These are phyloP conservation scores for Candida sanyaensis DNA, from an alignment of 1,139 yeast species.

Conservation along the genomic window DNA sequence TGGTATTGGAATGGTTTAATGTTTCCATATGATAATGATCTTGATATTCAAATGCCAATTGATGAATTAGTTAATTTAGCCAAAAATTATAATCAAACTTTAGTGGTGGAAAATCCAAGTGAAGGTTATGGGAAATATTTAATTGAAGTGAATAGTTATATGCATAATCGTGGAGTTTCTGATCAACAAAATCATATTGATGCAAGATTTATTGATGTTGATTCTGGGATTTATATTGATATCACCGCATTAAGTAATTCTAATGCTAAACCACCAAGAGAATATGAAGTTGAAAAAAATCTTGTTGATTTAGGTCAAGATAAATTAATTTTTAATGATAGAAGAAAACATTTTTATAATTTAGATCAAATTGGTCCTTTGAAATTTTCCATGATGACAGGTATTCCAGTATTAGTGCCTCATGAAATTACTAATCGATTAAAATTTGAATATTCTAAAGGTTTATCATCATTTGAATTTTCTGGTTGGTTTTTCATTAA, in stretches of 20 bases:
- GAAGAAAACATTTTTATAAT: slow-evolving; percentile 28
- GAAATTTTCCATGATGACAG: slow-evolving; percentile 31
- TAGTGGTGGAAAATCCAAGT: slow-evolving; percentile 33
- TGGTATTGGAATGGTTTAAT: slow-evolving; percentile 43
- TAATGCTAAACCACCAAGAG: slow-evolving; percentile 25
- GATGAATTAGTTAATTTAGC: slow-evolving; percentile 31
- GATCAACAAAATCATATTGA: slow-evolving; percentile 37
- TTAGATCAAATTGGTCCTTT: slow-evolving; percentile 37
- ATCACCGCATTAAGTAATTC: slow-evolving; percentile 38
- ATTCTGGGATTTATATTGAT: slow-evolving; percentile 42
- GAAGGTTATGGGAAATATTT: slow-evolving; percentile 38
- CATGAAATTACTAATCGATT: slow-evolving; percentile 25
- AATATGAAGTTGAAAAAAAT: slow-evolving; percentile 13
- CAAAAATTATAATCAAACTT: slow-evolving; percentile 37
- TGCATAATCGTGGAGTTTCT: slow-evolving; percentile 33
- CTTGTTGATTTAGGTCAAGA: slow-evolving; percentile 13
- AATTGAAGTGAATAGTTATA: slow-evolving; percentile 34
- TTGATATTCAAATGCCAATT: slow-evolving; percentile 40
- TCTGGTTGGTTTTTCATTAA: slow-evolving; percentile 24
- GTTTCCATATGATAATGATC: slow-evolving; percentile 42
- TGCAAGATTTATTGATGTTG: slow-evolving; percentile 42
- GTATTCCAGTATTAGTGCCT: slow-evolving; percentile 35
- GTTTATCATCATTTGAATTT: slow-evolving; percentile 21
- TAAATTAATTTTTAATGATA: slow-evolving; percentile 2
- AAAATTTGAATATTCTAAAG: slow-evolving; percentile 28